Base-by-base conservation (phyloP, 2,329 filamentous ascomycete genomes). In the Penicillium sclerotigenum region DNA sequence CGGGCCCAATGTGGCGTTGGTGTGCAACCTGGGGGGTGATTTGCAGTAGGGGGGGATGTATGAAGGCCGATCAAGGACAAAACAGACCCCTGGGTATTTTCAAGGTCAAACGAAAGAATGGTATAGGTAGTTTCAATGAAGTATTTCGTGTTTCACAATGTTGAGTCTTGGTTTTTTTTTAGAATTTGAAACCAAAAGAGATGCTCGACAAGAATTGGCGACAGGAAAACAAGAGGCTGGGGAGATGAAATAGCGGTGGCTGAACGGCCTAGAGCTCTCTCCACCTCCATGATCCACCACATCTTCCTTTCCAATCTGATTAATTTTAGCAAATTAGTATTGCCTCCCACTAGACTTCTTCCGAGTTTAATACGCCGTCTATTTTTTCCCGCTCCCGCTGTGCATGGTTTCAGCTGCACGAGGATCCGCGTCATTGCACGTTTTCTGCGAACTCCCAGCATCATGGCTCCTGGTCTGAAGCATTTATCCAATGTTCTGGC, bases 401-500 rank as follows among this genome's bases (percentile, higher is more conserved):
- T 52, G 49, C 29, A 56, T 53, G 49, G 42, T 52, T 42, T 42
- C 45, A 50, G 45, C 52, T 51, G 46, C 58, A 56, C 58, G 49
- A 60, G 46, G 41, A 45, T 22, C 29, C 29, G 45, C 52, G 52
- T 52, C 47, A 59, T 59, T 52, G 36, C 55, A 60, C 62, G 54
- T 56, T 60, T 28, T 28, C 52, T 58, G 28, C 37, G 43, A 51
- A 43, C 13, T 51, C 28, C 20, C 28, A 31, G 18, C 53, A 67
- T 61, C 61, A 69, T 73, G 64, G 56, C 66, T 31, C 57, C 65
- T 46, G 48, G 64, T 9, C 51, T 76, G 50, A 73, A 71, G 57
- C 68, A 70, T 45, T 61, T 79, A 14, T 74, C 75, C 34, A 80
- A 80, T 65, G 71, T 76, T 16, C 70, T 80, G 16, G 75, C 73